These are phyloP conservation scores for Aureobasidium zeae DNA, from an alignment of 2,329 filamentous ascomycete species.

Conservation along the genomic window DNA sequence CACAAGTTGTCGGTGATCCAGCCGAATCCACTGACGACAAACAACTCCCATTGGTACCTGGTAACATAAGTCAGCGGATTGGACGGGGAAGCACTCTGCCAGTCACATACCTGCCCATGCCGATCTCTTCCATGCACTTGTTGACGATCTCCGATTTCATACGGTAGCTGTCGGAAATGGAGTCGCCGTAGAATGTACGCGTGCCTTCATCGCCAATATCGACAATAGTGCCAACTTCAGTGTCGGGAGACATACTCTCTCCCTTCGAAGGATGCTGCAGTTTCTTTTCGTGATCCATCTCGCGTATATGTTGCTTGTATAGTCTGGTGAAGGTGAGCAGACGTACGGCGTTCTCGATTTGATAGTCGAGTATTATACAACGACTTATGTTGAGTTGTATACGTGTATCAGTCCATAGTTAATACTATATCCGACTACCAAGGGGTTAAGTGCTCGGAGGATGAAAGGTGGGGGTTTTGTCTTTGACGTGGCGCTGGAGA, in stretches of 20 bases:
- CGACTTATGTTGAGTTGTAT: not conserved
- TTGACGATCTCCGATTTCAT: constrained; percentile 55
- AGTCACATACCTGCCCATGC: constrained; percentile 60
- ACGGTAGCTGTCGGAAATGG: constrained; percentile 1
- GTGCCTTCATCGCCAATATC: constrained; percentile 1
- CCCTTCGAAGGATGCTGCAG: not conserved
- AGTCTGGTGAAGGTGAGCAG: not conserved
- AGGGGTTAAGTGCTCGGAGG: not conserved
- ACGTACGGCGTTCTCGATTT: too few species aligned
- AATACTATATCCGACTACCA: not conserved
- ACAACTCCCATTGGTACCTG: constrained; percentile 75
- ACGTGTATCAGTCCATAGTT: not conserved
- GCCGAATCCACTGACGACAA: constrained; percentile 70
- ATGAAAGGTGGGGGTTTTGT: constrained; percentile 1
- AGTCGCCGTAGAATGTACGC: not conserved
- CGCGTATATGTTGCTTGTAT: not conserved
- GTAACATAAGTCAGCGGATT: not conserved
- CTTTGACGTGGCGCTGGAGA: not conserved
- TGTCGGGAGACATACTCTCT: not conserved
- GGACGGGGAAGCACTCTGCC: too few species aligned
- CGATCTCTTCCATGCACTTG: constrained; percentile 76
- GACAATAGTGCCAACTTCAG: not conserved
- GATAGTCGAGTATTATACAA: not conserved
- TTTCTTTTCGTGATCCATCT: not conserved
- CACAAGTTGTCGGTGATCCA: constrained; percentile 68